Evolutionary conservation across 768 basidiomycete genomes (phyloP).

Genomic region (Lactifluus pinguis): DNA sequence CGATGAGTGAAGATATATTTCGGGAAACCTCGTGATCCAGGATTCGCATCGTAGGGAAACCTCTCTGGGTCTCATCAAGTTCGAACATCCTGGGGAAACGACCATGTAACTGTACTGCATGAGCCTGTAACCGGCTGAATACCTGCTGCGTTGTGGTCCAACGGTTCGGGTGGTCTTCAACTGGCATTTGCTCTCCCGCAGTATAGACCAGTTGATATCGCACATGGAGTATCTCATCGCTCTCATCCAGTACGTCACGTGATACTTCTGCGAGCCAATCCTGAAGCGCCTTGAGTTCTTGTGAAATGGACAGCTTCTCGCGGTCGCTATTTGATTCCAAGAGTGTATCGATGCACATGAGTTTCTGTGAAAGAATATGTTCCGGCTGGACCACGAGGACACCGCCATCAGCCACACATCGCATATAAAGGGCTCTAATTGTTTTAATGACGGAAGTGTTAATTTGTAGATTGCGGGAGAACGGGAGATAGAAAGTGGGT

Average conservation of each 20-base stretch:
- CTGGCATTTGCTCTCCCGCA: not conserved
- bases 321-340: not conserved
- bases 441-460: constrained; percentile 8
- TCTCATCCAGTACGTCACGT: constrained; percentile 14
- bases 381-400: constrained; percentile 43
- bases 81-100: not conserved
- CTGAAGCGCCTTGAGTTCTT: not conserved
- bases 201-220: too few species aligned
- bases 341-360: constrained; percentile 37
- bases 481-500: constrained; percentile 40
- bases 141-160: constrained; percentile 39
- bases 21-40: not conserved
- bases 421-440: constrained; percentile 28
- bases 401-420: constrained; percentile 33
- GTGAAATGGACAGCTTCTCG: not conserved
- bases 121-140: constrained; percentile 15
- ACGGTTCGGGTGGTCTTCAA: constrained; percentile 37
- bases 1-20: not conserved
- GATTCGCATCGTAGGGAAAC: constrained; percentile 2
- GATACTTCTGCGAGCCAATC: not conserved
- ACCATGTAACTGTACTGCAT: constrained; percentile 3
- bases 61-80: not conserved
- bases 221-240: not conserved
- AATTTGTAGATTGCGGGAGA: constrained; percentile 34
- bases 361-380: constrained; percentile 23